phyloP scores from a whole-genome alignment of 495 filamentous ascomycete genomes.

The Evansstolkia leycettana region DNA sequence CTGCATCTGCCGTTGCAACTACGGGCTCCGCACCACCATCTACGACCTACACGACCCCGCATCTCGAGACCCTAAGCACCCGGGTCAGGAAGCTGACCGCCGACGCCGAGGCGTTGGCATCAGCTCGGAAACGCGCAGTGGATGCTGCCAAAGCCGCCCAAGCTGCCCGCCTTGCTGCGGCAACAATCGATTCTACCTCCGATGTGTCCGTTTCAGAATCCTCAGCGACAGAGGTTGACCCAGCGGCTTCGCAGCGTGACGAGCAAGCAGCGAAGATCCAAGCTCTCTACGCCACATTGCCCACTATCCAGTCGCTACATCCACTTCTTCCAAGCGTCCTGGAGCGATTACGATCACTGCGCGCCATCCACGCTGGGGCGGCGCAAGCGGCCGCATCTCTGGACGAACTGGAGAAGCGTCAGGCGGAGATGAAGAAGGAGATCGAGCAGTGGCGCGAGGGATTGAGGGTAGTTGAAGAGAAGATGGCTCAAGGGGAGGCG shows the following conservation, averaged over 20 bases:
- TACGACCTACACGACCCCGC: conserved; percentile 22
- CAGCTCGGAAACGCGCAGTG: conserved; percentile 56
- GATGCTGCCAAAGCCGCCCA: conserved; percentile 55
- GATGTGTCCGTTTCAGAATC: conserved; percentile 44
- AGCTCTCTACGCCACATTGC: conserved; percentile 78
- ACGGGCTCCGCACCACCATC: conserved; percentile 9
- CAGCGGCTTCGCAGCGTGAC: conserved; percentile 25
- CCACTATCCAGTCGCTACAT: conserved; percentile 76
- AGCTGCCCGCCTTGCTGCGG: conserved; percentile 39
- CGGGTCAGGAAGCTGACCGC: conserved; percentile 62
- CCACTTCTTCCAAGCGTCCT: conserved; percentile 78
- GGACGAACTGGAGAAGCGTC: conserved; percentile 60
- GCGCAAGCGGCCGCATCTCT: conserved; percentile 73
- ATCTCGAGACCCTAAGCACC: conserved; percentile 61
- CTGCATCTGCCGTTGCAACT: conserved; percentile 15
- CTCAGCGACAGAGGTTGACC: conserved; percentile 22
- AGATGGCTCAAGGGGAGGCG: conserved; percentile 54
- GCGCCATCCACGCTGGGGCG: conserved; percentile 76
- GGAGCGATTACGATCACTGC: conserved; percentile 71
- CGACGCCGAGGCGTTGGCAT: conserved; percentile 68
- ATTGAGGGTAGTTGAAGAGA: conserved; percentile 63
- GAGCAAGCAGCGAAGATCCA: conserved; percentile 80
- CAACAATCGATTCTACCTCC: conserved; percentile 19
- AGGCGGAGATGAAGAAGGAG: conserved; percentile 72
- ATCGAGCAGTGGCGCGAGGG: conserved; percentile 79